Evolutionary conservation across 352 stramenopile species (phyloP).

Genomic region (Pilasporangium apinafurcum): DNA sequence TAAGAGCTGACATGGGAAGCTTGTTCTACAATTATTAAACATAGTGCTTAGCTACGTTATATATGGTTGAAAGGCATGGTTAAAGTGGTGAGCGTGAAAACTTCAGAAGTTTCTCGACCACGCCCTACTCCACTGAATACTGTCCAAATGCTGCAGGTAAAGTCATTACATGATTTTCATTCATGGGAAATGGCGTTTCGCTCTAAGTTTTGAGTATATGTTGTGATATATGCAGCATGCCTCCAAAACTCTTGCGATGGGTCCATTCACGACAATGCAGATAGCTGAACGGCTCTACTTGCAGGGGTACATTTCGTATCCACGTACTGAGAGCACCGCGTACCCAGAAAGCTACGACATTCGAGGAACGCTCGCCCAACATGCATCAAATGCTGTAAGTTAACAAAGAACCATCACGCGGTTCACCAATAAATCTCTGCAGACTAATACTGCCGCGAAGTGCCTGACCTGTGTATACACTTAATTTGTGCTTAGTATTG

Average conservation of each 20-base stretch:
- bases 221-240: too few species aligned
- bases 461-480: too few species aligned
- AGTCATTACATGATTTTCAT: background rate
- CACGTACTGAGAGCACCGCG: slow-evolving; percentile 74
- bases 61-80: slow-evolving; percentile 3
- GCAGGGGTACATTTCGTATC: slow-evolving; percentile 86
- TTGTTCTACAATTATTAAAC: too few species aligned
- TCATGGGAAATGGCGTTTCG: background rate
- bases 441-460: background rate
- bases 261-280: slow-evolving; percentile 65
- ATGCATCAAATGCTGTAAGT: slow-evolving; percentile 33
- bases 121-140: slow-evolving; percentile 61
- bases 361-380: slow-evolving; percentile 51
- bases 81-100: slow-evolving; percentile 15
- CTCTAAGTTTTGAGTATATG: too few species aligned
- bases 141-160: slow-evolving; percentile 44
- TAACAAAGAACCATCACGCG: background rate
- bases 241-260: slow-evolving; percentile 64
- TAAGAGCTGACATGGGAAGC: too few species aligned
- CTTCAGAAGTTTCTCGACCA: slow-evolving; percentile 13
- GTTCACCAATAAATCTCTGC: background rate
- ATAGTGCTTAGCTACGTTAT: too few species aligned
- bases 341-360: slow-evolving; percentile 88
- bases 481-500: slow-evolving; percentile 12
- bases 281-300: slow-evolving; percentile 82